A percentile compares a stretch with the other conserved stretches of the same genome.
These are phyloP conservation scores for Pseudogymnoascus sp. DNA, from an alignment of 2,329 filamentous ascomycete genomes.

Conservation along the genomic window DNA sequence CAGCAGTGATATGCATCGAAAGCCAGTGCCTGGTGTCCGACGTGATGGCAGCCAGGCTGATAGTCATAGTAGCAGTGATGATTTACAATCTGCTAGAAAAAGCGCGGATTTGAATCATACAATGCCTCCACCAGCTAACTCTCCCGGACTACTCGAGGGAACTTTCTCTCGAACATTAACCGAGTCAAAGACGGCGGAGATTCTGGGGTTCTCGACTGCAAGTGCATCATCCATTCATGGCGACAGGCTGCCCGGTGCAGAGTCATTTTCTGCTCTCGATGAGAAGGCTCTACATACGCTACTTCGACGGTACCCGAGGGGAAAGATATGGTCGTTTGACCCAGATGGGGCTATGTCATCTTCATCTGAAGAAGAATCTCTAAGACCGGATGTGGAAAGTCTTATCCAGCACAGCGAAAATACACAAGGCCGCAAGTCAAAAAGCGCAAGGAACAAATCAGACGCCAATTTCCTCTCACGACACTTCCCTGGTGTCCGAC, in stretches of 20 bases:
- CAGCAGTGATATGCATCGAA: constrained; percentile 13
- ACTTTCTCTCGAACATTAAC: constrained; percentile 18
- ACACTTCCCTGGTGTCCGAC: constrained; percentile 20
- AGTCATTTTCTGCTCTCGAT: constrained; percentile 23
- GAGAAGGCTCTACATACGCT: constrained; percentile 23
- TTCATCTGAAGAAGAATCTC: constrained; percentile 20
- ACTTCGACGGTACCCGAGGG: constrained; percentile 23
- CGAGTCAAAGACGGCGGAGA: constrained; percentile 20
- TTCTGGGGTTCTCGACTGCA: constrained; percentile 27
- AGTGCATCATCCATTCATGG: constrained; percentile 25
- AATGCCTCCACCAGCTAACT: background rate
- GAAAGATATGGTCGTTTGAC: constrained; percentile 26
- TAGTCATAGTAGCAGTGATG: constrained; percentile 17
- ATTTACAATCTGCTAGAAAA: constrained; percentile 15
- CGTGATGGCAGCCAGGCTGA: constrained; percentile 3
- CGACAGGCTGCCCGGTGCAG: constrained; percentile 19
- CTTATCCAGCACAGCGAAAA: too few species aligned
- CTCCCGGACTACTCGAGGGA: constrained; percentile 8
- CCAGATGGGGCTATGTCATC: constrained; percentile 22
- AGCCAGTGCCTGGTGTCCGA: background rate
- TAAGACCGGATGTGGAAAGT: too few species aligned
- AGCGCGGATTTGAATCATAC: constrained; percentile 13
- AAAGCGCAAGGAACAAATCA: background rate
- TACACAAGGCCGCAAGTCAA: constrained; percentile 22
- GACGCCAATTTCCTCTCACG: constrained; percentile 1